Evolutionary conservation across 371 early-diverging fungal genomes (phyloP), one percentile per base, ranked within the genome.

Genomic region (Basidiobolus meristosporus): DNA sequence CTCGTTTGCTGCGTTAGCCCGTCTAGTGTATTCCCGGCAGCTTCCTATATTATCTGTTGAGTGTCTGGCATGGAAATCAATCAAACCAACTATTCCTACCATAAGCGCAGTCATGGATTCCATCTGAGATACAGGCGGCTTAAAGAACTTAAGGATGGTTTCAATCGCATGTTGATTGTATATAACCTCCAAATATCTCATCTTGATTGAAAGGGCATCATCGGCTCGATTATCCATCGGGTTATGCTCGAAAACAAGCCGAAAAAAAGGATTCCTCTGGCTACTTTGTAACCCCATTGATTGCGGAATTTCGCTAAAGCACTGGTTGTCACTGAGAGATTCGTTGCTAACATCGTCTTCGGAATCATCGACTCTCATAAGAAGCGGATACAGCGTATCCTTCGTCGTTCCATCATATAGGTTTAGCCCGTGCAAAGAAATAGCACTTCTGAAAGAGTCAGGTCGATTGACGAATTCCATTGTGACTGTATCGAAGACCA

Each of bases 131-230:
- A 71, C 70, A 0, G 90, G 86, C 2, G 86, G 86, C 36, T 73
- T 77, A 46, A 98, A 82, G 53, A 96, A 96, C 14, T 68, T 63
- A 3, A 74, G 49, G 14, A 95, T 54, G 2, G 78, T 72, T 30
- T 70, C 60, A 23, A 92, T 72, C 0, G 81, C 70, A 9, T 54
- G 44, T 3, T 87, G 89, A 48, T 89, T 90, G 56, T 88, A 82
- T 1, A 92, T 66, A 41, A 95, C 78, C 47, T 92, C 82, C 35
- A 95, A 65, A 37, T 90, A 85, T 22, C 85, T 71, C 77, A 92
- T 88, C 35, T 73, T 68, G 29, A 95, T 56, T 0, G 65, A 62
- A 9, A 90, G 52, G 0, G 80, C 84, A 45, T 90, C 77, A 49
- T 93, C 93, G 0, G 90, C 88, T 20, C 82, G 73, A 10, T 62